Conservation (phyloP, 169 alveolate genomes). For the Cryptosporidium felis region DNA sequence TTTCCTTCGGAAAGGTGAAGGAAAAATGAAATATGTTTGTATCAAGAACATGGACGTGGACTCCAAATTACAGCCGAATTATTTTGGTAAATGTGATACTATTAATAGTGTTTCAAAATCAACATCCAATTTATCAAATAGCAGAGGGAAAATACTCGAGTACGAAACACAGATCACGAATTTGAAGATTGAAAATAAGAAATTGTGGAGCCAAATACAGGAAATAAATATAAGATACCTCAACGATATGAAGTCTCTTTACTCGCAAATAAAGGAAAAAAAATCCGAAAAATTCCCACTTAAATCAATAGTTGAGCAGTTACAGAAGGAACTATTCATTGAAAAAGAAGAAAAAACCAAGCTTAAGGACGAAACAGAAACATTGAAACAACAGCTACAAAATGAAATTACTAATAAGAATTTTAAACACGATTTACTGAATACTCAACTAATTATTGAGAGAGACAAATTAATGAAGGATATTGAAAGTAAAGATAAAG, state of each 20-base stretch:
- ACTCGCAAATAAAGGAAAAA: conserved; percentile 38
- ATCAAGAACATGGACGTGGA: neutral
- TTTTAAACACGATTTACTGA: conserved; percentile 29
- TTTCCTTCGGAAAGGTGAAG: conserved; percentile 55
- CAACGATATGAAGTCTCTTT: conserved; percentile 26
- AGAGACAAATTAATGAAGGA: conserved; percentile 37
- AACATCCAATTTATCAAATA: neutral
- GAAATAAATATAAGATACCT: conserved; percentile 27
- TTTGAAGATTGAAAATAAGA: conserved; percentile 24
- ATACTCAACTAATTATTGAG: conserved; percentile 26
- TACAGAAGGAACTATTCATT: conserved; percentile 45
- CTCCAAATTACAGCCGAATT: neutral
- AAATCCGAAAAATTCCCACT: conserved; percentile 58
- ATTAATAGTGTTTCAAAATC: neutral
- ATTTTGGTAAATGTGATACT: neutral
- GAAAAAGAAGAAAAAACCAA: conserved; percentile 52
- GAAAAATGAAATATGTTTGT: conserved; percentile 5
- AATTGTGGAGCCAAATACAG: neutral
- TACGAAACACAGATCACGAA: conserved; percentile 8
- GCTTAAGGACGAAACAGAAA: conserved; percentile 34
- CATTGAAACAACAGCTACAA: conserved; percentile 26
- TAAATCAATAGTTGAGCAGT: conserved; percentile 36
- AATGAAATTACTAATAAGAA: conserved; percentile 32
- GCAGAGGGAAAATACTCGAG: conserved; percentile 1
- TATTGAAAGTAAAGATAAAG: neutral